Base-by-base conservation (phyloP, 2,329 filamentous ascomycete species). In the Hymenoscyphus occultus region DNA sequence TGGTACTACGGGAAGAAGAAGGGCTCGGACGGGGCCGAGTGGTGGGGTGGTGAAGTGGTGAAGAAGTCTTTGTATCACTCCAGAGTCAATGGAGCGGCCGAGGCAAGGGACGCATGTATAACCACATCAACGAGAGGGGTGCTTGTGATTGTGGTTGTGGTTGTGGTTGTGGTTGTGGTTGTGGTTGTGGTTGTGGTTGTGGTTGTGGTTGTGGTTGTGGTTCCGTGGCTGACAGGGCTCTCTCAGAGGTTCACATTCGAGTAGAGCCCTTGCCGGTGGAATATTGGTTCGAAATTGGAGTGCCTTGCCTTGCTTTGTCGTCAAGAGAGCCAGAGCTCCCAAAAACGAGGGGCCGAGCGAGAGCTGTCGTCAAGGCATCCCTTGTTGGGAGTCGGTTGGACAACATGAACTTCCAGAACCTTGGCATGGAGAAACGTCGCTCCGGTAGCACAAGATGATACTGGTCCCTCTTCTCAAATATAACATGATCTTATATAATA, bases 91-190 rank as follows among this genome's bases (percentile, higher is more conserved):
- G 13, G 48, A 54, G 48, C 1, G 22, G 48, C 19, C 22, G 48
- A 54, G 19, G 48, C 48, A 54, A 54, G 48, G 48, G 19, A 54
- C 48, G 48, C 48, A 54, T 54, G 48, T 54, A 54, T 28, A 54
- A 54, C 48, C 48, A 54, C n/a, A 54, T 54, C 19, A 12, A 54
- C 5, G n/a, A 22, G 45, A 48, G n/a, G 45, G n/a, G n/a, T 54
- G 48, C n/a, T 54, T 54, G 48, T 54, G 19, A n/a, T 54, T 54
- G 48, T 10, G 35, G 3, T 10, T 35, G 22, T 22, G 22, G 1
- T 22, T 22, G 22, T 22, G 22, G 22, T 22, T 22, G 22, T 22
- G 22, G 1, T 22, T 22, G 22, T 22, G 22, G 22, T 22, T 22
- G 22, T 22, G 22, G 22, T 22, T 22, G 22, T 22, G 22, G 22